Conservation (phyloP, 331 rosid species). For the Rhamnella rubrinervis region DNA sequence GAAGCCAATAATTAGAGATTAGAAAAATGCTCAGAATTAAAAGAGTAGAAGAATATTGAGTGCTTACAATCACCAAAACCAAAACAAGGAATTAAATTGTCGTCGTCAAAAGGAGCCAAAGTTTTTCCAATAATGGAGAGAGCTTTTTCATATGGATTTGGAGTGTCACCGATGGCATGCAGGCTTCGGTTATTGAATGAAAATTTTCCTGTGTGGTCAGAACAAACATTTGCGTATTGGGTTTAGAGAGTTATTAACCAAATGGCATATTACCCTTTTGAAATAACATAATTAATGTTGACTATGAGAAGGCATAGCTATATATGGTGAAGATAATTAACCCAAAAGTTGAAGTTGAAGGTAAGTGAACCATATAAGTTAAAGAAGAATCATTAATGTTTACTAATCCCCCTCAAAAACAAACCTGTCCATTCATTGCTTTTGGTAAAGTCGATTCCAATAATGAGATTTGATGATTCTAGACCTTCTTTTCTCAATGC, state of each 20-base stretch:
- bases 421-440: constrained; percentile 97
- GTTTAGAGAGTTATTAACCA: not conserved
- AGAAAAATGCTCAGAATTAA: constrained; percentile 6
- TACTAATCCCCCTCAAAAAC: not conserved
- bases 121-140: constrained; percentile 77
- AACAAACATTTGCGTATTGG: constrained; percentile 15
- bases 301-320: too few species aligned
- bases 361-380: too few species aligned
- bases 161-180: constrained; percentile 63
- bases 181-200: constrained; percentile 78
- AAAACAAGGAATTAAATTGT: constrained; percentile 88
- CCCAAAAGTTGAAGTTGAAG: too few species aligned
- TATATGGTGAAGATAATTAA: too few species aligned
- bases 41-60: constrained; percentile 3
- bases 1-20: constrained; percentile 8
- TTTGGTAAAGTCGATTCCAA: constrained; percentile 88
- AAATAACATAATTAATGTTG: too few species aligned
- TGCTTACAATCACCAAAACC: constrained; percentile 88
- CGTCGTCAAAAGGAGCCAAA: constrained; percentile 88
- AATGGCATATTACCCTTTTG: too few species aligned
- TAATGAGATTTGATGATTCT: constrained; percentile 86
- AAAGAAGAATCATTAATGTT: too few species aligned
- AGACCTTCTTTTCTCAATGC: constrained; percentile 77
- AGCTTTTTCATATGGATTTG: constrained; percentile 90
- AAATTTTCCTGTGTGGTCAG: constrained; percentile 52